Evolutionary conservation across 306 rosid species (phyloP).

Genomic region (Vachellia collinsii): DNA sequence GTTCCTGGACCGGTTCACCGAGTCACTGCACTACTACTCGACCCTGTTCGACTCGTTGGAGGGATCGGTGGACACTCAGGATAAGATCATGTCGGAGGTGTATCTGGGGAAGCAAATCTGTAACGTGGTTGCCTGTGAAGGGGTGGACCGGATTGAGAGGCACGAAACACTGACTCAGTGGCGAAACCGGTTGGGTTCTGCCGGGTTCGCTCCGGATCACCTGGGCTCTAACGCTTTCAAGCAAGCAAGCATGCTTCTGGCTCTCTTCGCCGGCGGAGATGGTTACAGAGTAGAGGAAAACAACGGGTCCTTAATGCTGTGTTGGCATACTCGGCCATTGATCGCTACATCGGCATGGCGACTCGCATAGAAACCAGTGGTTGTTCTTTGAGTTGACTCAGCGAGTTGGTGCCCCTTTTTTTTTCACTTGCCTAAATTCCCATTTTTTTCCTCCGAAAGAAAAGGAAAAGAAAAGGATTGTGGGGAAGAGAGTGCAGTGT

Average conservation of each 20-base stretch:
- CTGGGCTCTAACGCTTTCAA: conserved; percentile 91
- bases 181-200: conserved; percentile 60
- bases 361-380: conserved; percentile 42
- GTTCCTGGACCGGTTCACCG: conserved; percentile 84
- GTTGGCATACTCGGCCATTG: conserved; percentile 91
- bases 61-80: conserved; percentile 61
- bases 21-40: conserved; percentile 89
- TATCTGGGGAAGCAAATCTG: conserved; percentile 88
- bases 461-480: conserved; percentile 27
- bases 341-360: conserved; percentile 92
- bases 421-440: background rate
- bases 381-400: conserved; percentile 57
- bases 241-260: conserved; percentile 87
- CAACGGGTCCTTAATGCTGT: conserved; percentile 71
- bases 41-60: conserved; percentile 93
- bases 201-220: conserved; percentile 72
- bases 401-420: background rate
- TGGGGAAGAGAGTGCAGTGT: conserved; percentile 47
- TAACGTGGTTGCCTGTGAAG: conserved; percentile 90
- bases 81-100: conserved; percentile 82
- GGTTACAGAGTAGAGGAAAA: conserved; percentile 91
- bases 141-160: conserved; percentile 81
- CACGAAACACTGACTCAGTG: conserved; percentile 82
- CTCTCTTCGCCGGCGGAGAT: conserved; percentile 74
- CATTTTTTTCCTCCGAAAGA: conserved; percentile 1